phyloP scores from a whole-genome alignment of 345 rosid genomes.

The Sonneratia alba region DNA sequence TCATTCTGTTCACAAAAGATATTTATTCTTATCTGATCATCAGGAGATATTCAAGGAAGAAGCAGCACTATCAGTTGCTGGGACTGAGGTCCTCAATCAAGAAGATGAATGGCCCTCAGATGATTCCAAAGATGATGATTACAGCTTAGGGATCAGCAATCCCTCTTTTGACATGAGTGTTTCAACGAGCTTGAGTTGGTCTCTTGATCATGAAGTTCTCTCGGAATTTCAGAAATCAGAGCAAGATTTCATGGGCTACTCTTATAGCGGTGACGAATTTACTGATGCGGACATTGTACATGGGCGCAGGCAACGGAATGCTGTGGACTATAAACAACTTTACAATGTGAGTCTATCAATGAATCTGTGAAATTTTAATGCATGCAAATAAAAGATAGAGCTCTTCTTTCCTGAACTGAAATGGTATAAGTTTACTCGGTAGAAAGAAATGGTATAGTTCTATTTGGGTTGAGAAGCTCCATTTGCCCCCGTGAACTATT shows the following conservation, averaged over 20 bases:
- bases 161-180: conserved; percentile 32
- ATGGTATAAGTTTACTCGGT: no score
- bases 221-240: conserved; percentile 20
- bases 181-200: conserved; percentile 75
- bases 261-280: conserved; percentile 38
- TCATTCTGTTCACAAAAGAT: background rate
- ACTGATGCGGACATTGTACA: conserved; percentile 47
- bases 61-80: conserved; percentile 56
- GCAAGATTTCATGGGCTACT: conserved; percentile 16
- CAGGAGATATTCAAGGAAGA: conserved; percentile 87
- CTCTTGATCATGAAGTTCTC: conserved; percentile 52
- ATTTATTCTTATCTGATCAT: background rate
- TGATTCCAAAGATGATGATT: conserved; percentile 88
- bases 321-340: conserved; percentile 78
- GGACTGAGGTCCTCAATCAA: conserved; percentile 35
- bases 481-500: background rate
- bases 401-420: background rate
- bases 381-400: background rate
- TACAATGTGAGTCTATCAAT: conserved; percentile 54
- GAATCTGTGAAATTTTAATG: background rate
- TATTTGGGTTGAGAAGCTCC: background rate
- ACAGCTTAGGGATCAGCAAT: conserved; percentile 67
- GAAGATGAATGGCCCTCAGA: conserved; percentile 96
- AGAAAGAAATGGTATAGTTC: background rate
- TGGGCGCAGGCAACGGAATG: conserved; percentile 71